phyloP scores from a whole-genome alignment of 345 rosid genomes.

The Gossypium turneri region DNA sequence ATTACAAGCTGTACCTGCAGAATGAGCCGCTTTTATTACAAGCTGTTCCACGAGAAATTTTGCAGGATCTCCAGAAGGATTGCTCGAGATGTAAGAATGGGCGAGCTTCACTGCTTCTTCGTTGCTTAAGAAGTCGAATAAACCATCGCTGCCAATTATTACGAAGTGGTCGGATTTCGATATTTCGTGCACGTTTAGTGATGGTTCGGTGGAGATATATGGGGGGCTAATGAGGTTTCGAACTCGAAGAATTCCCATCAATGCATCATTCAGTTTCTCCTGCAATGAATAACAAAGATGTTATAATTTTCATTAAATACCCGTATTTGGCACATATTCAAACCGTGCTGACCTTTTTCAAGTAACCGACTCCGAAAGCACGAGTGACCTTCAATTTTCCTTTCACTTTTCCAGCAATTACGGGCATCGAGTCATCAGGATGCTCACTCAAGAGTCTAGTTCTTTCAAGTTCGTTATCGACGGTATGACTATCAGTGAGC shows the following conservation, averaged over 20 bases:
- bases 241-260: slow-evolving; percentile 92
- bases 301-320: no score
- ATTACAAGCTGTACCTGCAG: slow-evolving; percentile 87
- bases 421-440: slow-evolving; percentile 67
- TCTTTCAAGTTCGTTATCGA: slow-evolving; percentile 75
- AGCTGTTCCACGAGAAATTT: slow-evolving; percentile 84
- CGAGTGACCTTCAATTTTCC: slow-evolving; percentile 95
- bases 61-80: slow-evolving; percentile 85
- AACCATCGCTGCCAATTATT: slow-evolving; percentile 88
- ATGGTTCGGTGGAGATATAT: slow-evolving; percentile 75
- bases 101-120: slow-evolving; percentile 73
- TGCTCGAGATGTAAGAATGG: slow-evolving; percentile 45
- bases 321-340: no score
- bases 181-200: slow-evolving; percentile 62
- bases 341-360: slow-evolving; percentile 58
- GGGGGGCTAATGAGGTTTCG: slow-evolving; percentile 90
- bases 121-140: slow-evolving; percentile 85
- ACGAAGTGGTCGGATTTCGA: slow-evolving; percentile 75
- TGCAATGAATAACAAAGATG: slow-evolving; percentile 27
- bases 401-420: slow-evolving; percentile 77
- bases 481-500: slow-evolving; percentile 82
- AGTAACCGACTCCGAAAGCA: slow-evolving; percentile 90
- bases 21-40: slow-evolving; percentile 71
- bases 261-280: slow-evolving; percentile 79
- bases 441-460: slow-evolving; percentile 60